These are phyloP conservation scores for Lodderomyces pseudojiufengensis DNA, from an alignment of 1,139 yeast genomes.

Conservation along the genomic window DNA sequence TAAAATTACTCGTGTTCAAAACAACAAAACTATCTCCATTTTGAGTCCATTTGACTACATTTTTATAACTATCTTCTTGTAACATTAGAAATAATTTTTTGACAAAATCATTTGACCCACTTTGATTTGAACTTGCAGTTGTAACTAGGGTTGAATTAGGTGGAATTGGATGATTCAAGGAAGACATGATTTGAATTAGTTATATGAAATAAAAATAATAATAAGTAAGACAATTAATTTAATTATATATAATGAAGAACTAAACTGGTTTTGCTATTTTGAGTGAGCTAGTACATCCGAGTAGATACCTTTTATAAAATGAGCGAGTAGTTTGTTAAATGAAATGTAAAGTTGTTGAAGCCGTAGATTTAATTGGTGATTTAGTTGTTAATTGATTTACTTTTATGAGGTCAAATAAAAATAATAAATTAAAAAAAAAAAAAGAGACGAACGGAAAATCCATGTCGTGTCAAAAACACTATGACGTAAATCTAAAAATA, in stretches of 20 bases:
- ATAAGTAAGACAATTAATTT: background rate
- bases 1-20: constrained; percentile 82
- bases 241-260: too few species aligned
- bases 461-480: too few species aligned
- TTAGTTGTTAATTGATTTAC: too few species aligned
- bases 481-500: too few species aligned
- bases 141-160: constrained; percentile 14
- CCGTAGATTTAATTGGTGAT: too few species aligned
- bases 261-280: background rate
- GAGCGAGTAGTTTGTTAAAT: too few species aligned
- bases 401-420: too few species aligned
- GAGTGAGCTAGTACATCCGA: background rate
- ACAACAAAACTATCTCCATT: constrained; percentile 85
- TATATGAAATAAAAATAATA: background rate
- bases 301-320: background rate
- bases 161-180: constrained; percentile 8
- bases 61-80: constrained; percentile 69
- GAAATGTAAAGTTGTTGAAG: too few species aligned
- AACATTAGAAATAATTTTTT: constrained; percentile 78
- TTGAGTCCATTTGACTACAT: constrained; percentile 80
- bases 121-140: constrained; percentile 28
- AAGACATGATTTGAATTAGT: background rate
- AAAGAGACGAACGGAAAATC: too few species aligned
- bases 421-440: too few species aligned
- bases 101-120: constrained; percentile 69